phyloP scores from a whole-genome alignment of 202 grass and related monocot species.

The Bolboschoenoplectus hybrid region DNA sequence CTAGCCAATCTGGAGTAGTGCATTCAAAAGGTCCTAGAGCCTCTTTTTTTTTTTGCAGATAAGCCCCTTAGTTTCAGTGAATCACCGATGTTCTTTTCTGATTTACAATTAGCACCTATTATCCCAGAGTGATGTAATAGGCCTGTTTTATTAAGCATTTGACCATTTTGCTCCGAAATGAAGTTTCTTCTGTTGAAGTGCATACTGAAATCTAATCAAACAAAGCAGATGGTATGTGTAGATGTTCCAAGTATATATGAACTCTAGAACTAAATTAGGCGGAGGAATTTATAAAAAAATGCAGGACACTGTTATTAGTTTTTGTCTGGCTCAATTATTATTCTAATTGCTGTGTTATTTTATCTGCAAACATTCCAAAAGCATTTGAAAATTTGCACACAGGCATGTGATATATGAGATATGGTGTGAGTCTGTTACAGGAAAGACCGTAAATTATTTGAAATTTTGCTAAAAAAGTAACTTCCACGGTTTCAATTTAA shows the following conservation, averaged over 20 bases:
- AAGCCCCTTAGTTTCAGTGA: neutral
- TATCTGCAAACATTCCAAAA: neutral
- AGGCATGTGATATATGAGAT: neutral
- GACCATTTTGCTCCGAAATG: neutral
- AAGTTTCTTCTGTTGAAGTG: neutral
- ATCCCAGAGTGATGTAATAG: neutral
- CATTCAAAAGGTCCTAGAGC: neutral
- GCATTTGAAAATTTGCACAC: neutral
- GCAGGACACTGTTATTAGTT: neutral
- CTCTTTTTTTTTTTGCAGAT: neutral
- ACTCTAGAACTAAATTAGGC: neutral
- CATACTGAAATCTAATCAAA: constrained; percentile 7
- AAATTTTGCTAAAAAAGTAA: neutral
- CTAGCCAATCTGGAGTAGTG: neutral
- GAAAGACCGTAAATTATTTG: neutral
- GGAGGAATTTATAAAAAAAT: neutral
- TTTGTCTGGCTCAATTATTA: neutral
- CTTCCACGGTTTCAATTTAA: neutral
- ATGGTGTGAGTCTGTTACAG: neutral
- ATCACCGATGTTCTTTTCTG: neutral
- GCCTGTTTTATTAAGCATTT: neutral
- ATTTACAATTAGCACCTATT: neutral
- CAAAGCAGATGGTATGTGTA: neutral
- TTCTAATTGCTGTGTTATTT: neutral
- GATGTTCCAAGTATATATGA: neutral